These are phyloP conservation scores for Tylopilus vinaceipallidus DNA, from an alignment of 768 basidiomycete species.

Conservation along the genomic window DNA sequence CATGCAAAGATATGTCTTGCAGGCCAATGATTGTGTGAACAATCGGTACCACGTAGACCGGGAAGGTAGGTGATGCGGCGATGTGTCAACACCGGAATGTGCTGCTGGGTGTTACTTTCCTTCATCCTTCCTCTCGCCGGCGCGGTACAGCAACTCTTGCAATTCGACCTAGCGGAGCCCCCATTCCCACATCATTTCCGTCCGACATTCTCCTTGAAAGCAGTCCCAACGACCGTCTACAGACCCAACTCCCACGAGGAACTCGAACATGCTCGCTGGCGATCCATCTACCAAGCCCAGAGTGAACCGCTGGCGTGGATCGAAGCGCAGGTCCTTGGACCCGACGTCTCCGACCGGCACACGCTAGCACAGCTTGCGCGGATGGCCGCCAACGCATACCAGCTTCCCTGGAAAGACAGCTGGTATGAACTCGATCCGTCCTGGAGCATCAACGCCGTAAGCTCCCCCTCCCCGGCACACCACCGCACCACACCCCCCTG, in stretches of 20 bases:
- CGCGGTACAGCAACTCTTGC: too few relatives aligned
- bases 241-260: conserved; percentile 53
- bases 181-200: conserved; percentile 4
- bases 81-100: too few relatives aligned
- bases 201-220: conserved; percentile 36
- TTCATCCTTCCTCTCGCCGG: too few relatives aligned
- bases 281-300: conserved; percentile 48
- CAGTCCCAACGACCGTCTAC: conserved; percentile 51
- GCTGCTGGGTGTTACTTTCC: too few relatives aligned
- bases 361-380: conserved; percentile 81
- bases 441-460: conserved; percentile 60
- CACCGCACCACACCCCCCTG: background rate
- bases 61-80: too few relatives aligned
- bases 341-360: conserved; percentile 75
- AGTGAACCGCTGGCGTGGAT: conserved; percentile 68
- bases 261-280: conserved; percentile 50
- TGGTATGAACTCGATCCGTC: conserved; percentile 80
- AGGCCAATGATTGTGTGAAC: too few relatives aligned
- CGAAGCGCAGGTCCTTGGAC: conserved; percentile 58
- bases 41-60: too few relatives aligned
- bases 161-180: too few relatives aligned
- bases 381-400: conserved; percentile 91
- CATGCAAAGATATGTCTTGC: too few relatives aligned
- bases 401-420: conserved; percentile 59
- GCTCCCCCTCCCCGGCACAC: conserved; percentile 16